Conservation (phyloP, 2,329 filamentous ascomycete species). For the Fusarium pseudocircinatum region DNA sequence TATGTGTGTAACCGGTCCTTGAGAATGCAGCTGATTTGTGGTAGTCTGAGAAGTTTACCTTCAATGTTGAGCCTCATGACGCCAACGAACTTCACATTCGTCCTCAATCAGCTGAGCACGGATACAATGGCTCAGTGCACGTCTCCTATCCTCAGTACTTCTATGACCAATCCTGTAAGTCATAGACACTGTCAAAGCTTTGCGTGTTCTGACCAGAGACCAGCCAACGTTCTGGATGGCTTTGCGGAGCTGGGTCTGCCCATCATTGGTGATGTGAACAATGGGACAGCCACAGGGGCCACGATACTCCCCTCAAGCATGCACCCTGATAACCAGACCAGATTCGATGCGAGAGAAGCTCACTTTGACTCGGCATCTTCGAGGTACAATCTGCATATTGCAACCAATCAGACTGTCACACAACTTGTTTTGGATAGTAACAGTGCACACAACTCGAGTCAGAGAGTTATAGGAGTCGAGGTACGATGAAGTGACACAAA, state of each 20-base stretch:
- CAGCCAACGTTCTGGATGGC: constrained; percentile 8
- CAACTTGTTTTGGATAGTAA: constrained; percentile 7
- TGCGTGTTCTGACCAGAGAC: not conserved
- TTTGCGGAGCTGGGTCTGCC: constrained; percentile 21
- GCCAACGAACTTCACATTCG: constrained; percentile 5
- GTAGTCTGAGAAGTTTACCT: constrained; percentile 18
- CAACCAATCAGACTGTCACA: constrained; percentile 3
- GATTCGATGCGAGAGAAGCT: constrained; percentile 18
- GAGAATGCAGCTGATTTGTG: not conserved
- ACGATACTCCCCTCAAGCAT: constrained; percentile 27
- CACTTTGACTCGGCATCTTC: not conserved
- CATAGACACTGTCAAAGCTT: not conserved
- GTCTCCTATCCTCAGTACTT: constrained; percentile 23
- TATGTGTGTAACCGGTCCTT: not conserved
- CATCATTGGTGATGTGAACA: constrained; percentile 18
- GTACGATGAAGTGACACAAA: not conserved
- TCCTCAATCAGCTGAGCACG: not conserved
- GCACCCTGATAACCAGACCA: constrained; percentile 7
- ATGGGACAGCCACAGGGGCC: constrained; percentile 13
- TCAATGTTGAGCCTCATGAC: not conserved
- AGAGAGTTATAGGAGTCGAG: constrained; percentile 20
- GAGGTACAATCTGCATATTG: constrained; percentile 12
- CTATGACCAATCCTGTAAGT: constrained; percentile 13
- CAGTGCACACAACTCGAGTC: not conserved
- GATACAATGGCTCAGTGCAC: constrained; percentile 12